These are phyloP conservation scores for Coemansia aciculifera DNA, from an alignment of 192 early-diverging fungal genomes.

Conservation along the genomic window DNA sequence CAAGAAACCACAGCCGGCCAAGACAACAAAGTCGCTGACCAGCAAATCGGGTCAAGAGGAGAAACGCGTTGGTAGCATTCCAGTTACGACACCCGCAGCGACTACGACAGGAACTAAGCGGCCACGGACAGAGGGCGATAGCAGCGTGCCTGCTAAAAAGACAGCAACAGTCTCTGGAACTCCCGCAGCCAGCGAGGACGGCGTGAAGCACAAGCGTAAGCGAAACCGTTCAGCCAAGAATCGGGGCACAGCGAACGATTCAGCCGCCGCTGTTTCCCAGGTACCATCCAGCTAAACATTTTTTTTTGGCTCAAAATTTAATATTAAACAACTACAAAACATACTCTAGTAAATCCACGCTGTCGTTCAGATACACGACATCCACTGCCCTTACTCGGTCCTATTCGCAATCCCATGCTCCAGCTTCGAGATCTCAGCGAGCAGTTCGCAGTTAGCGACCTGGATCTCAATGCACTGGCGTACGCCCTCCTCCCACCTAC, in stretches of 20 bases:
- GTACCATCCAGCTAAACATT: slow-evolving; percentile 1
- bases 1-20: slow-evolving; percentile 15
- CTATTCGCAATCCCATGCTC: neutral
- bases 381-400: neutral
- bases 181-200: neutral
- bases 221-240: slow-evolving; percentile 16
- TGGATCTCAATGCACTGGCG: slow-evolving; percentile 49
- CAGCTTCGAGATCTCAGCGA: slow-evolving; percentile 22
- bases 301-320: neutral
- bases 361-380: neutral
- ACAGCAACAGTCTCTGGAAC: neutral
- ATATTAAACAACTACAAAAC: neutral
- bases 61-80: neutral
- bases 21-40: neutral
- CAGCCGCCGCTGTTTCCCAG: neutral
- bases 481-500: slow-evolving; percentile 40
- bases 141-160: neutral
- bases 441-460: slow-evolving; percentile 30
- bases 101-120: slow-evolving; percentile 17
- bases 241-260: neutral
- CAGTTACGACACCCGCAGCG: neutral
- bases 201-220: slow-evolving; percentile 24
- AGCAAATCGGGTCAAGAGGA: neutral
- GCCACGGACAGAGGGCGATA: slow-evolving; percentile 4
- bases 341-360: neutral